Evolutionary conservation across 345 rosid species (phyloP).

Genomic region (Passiflora organensis): DNA sequence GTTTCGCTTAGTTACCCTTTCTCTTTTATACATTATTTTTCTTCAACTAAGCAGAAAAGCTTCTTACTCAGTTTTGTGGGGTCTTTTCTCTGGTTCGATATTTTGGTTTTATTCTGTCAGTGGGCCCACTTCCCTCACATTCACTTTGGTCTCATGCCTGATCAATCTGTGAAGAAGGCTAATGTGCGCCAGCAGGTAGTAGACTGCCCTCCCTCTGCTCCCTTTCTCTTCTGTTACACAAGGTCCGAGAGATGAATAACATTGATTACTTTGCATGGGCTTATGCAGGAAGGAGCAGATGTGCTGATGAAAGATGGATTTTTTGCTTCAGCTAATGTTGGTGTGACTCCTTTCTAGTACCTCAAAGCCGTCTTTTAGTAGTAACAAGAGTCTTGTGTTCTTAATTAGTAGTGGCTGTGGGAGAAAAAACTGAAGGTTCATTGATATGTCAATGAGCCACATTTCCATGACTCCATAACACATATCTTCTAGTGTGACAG

Average conservation of each 20-base stretch:
- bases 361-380: neutral
- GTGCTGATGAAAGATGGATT: constrained; percentile 20
- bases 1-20: too few species aligned
- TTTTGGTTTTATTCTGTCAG: constrained; percentile 17
- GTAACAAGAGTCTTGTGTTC: too few species aligned
- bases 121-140: constrained; percentile 30
- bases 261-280: neutral
- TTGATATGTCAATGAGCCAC: too few species aligned
- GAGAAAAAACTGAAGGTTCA: too few species aligned
- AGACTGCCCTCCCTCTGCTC: neutral
- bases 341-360: constrained; percentile 14
- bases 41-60: too few species aligned
- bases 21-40: too few species aligned
- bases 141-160: constrained; percentile 30
- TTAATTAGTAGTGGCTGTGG: too few species aligned
- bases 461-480: too few species aligned
- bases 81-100: constrained; percentile 2
- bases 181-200: constrained; percentile 22
- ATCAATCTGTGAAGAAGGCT: constrained; percentile 20
- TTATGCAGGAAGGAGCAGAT: constrained; percentile 24
- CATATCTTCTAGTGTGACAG: too few species aligned
- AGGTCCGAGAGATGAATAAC: too few species aligned
- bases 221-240: neutral
- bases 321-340: constrained; percentile 19
- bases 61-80: too few species aligned